Evolutionary conservation across 192 early-diverging fungal species (phyloP).

Genomic region (Fimicolochytrium jonesii): DNA sequence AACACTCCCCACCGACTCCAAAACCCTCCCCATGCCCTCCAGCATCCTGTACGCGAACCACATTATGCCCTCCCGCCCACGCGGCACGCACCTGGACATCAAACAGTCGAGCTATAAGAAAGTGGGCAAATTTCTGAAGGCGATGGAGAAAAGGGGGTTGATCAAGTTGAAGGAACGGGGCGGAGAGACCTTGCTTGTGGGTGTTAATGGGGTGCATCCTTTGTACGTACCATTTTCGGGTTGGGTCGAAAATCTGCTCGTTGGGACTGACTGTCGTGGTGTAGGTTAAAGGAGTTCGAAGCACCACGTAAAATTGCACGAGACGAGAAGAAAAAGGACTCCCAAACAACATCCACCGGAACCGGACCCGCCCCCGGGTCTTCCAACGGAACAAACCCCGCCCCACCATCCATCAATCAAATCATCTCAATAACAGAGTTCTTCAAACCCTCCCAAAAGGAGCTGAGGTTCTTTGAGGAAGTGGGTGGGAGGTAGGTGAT

Average conservation of each 20-base stretch:
- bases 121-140: constrained; percentile 80
- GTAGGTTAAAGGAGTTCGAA: constrained; percentile 3
- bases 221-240: constrained; percentile 35
- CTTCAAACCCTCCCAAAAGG: constrained; percentile 22
- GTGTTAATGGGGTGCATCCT: constrained; percentile 60
- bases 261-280: neutral
- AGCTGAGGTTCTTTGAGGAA: constrained; percentile 26
- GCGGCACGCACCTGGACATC: constrained; percentile 64
- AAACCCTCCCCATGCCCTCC: constrained; percentile 68
- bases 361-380: neutral
- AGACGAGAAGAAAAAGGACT: constrained; percentile 22
- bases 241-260: neutral
- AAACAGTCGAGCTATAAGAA: constrained; percentile 86
- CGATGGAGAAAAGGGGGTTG: constrained; percentile 77
- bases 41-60: constrained; percentile 74
- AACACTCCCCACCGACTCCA: constrained; percentile 53
- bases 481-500: constrained; percentile 30
- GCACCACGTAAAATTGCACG: constrained; percentile 16
- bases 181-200: constrained; percentile 56
- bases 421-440: constrained; percentile 28
- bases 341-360: neutral
- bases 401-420: neutral
- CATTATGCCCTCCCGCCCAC: constrained; percentile 65
- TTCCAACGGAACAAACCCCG: neutral
- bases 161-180: constrained; percentile 77